Percentiles rank a stretch among this genome's conserved stretches.
Conservation (phyloP, 495 filamentous ascomycete genomes). For the Friedmanniomyces simplex region DNA sequence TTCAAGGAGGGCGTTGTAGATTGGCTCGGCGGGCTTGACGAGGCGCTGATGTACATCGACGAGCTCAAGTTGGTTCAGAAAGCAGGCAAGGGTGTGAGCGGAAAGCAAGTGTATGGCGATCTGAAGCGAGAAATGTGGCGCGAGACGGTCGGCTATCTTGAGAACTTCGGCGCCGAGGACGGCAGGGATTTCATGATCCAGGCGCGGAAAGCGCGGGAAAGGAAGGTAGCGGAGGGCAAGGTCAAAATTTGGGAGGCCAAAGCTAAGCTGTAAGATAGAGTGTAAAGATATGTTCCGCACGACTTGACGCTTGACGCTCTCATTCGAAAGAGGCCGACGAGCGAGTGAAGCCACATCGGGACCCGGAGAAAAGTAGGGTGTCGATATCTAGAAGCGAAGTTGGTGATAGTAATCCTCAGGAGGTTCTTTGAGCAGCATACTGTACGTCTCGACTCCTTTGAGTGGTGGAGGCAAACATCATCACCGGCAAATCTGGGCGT, state of each 20-base stretch:
- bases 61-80: slow-evolving; percentile 33
- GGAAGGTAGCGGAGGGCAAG: not conserved
- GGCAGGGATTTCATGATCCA: not conserved
- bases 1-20: slow-evolving; percentile 59
- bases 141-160: slow-evolving; percentile 18
- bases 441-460: too few relatives aligned
- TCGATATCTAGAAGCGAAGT: too few relatives aligned
- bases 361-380: too few relatives aligned
- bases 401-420: too few relatives aligned
- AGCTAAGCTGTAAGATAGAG: slow-evolving; percentile 10
- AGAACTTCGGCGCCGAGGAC: slow-evolving; percentile 9
- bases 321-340: too few relatives aligned
- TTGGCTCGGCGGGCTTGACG: slow-evolving; percentile 51
- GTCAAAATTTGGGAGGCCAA: slow-evolving; percentile 16
- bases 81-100: slow-evolving; percentile 6
- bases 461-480: too few relatives aligned
- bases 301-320: too few relatives aligned
- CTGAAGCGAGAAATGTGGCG: slow-evolving; percentile 21
- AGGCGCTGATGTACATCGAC: slow-evolving; percentile 44
- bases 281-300: not conserved
- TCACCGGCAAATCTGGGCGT: too few relatives aligned
- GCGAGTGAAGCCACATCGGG: too few relatives aligned
- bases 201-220: not conserved
- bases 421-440: too few relatives aligned
- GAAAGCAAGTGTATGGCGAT: slow-evolving; percentile 8